Evolutionary conservation across 2,329 filamentous ascomycete genomes (phyloP).

Genomic region (Parasarocladium wereldwijsianum): DNA sequence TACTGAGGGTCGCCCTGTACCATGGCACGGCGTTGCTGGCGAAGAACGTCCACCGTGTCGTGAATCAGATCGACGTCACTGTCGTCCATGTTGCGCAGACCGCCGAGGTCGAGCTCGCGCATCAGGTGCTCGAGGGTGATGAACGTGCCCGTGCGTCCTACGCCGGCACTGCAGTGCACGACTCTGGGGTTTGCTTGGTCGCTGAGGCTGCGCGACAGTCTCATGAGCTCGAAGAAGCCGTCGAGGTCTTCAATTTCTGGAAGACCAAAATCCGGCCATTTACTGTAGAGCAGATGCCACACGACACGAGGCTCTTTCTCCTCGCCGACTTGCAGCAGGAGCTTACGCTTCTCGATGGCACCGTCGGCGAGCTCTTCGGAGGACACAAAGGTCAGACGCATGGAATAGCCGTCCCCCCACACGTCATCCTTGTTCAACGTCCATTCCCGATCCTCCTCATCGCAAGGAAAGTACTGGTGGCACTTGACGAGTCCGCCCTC

Average conservation of each 20-base stretch:
- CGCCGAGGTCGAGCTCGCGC: slow-evolving; percentile 63
- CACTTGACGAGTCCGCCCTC: slow-evolving; percentile 73
- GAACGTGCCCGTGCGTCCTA: slow-evolving; percentile 88
- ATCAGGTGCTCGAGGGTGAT: slow-evolving; percentile 90
- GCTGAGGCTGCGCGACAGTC: slow-evolving; percentile 40
- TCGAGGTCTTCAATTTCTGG: slow-evolving; percentile 53
- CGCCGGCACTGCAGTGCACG: slow-evolving; percentile 79
- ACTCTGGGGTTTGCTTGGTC: slow-evolving; percentile 53
- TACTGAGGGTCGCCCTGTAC: slow-evolving; percentile 82
- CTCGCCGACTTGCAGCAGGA: slow-evolving; percentile 41
- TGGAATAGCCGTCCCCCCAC: slow-evolving; percentile 53
- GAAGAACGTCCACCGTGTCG: slow-evolving; percentile 62
- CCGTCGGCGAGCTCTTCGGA: slow-evolving; percentile 39
- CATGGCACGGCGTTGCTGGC: slow-evolving; percentile 88
- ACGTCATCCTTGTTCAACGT: slow-evolving; percentile 48
- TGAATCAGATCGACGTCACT: slow-evolving; percentile 51
- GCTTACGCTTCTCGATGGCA: slow-evolving; percentile 59
- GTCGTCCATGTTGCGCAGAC: slow-evolving; percentile 28
- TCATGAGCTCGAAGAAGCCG: slow-evolving; percentile 55
- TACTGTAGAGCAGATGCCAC: slow-evolving; percentile 73
- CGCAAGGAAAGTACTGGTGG: slow-evolving; percentile 68
- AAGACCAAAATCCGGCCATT: slow-evolving; percentile 84
- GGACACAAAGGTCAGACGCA: slow-evolving; percentile 52
- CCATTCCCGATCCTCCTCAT: slow-evolving; percentile 34
- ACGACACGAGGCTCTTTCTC: slow-evolving; percentile 41